Percentiles rank a stretch among this genome's conserved stretches.
phyloP scores from a whole-genome alignment of 1,284 basidiomycete species.

The Trichosporon sp. region DNA sequence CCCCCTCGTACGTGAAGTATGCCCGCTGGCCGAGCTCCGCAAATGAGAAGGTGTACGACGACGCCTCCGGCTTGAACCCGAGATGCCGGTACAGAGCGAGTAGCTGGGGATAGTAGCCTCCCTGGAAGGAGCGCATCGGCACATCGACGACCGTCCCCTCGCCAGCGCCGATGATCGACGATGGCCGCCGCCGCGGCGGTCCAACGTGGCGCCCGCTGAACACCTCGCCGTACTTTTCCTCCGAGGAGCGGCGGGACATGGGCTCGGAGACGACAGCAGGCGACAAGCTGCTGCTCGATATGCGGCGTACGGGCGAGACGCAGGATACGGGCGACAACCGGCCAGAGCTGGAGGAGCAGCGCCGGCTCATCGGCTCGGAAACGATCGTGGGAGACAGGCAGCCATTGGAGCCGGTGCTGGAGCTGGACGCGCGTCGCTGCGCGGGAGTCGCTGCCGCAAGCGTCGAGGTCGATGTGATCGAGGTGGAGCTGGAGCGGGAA shows the following conservation, averaged over 20 bases:
- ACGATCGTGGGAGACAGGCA: background rate
- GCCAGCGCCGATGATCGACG: background rate
- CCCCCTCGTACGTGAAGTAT: slow-evolving; percentile 61
- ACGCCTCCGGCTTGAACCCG: slow-evolving; percentile 48
- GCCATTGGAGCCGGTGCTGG: no score
- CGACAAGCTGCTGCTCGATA: no score
- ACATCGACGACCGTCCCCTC: slow-evolving; percentile 55
- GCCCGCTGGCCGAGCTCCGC: slow-evolving; percentile 50
- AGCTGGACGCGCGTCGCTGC: no score
- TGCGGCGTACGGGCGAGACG: no score
- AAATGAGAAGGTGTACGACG: slow-evolving; percentile 66
- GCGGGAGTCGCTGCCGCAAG: no score
- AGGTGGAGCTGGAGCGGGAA: no score
- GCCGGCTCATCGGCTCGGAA: background rate
- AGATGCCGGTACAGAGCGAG: slow-evolving; percentile 59
- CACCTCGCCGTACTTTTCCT: background rate
- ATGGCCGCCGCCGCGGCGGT: background rate
- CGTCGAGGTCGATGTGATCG: no score
- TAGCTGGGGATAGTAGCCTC: slow-evolving; percentile 66
- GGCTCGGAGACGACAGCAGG: background rate
- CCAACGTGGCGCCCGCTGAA: background rate
- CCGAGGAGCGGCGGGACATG: background rate
- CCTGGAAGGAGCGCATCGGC: slow-evolving; percentile 72
- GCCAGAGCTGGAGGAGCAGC: background rate
- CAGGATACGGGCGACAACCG: background rate